Evolutionary conservation across 495 filamentous ascomycete genomes (phyloP).

Genomic region (Aspergillus ostianus): DNA sequence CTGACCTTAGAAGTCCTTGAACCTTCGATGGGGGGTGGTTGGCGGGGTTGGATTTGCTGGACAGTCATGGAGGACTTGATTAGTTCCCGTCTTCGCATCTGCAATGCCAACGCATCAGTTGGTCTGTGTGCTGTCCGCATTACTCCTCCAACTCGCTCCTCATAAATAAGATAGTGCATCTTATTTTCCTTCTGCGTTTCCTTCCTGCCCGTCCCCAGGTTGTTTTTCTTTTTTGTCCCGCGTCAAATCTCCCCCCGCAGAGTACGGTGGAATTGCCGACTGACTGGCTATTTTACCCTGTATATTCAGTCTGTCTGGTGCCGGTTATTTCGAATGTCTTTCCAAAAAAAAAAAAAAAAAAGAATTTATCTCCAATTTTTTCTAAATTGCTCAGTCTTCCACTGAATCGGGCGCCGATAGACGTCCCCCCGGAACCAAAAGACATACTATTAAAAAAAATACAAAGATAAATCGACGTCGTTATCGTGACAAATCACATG

Average conservation of each 20-base stretch:
- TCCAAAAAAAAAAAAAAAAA: not conserved
- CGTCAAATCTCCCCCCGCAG: not conserved
- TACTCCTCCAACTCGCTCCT: constrained; percentile 10
- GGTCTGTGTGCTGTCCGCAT: constrained; percentile 29
- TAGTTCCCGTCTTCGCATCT: constrained; percentile 31
- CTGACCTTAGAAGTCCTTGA: constrained; percentile 10
- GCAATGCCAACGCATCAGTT: constrained; percentile 43
- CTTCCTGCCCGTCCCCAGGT: not conserved
- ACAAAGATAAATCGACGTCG: constrained; percentile 1
- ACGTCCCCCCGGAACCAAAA: not conserved
- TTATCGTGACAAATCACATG: constrained; percentile 2
- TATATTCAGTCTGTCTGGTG: not conserved
- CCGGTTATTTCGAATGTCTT: not conserved
- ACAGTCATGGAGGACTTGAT: constrained; percentile 18
- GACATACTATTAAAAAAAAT: constrained; percentile 7
- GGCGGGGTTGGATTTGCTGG: constrained; percentile 25
- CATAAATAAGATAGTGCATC: constrained; percentile 11
- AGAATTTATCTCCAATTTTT: not conserved
- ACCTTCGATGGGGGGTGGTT: constrained; percentile 9
- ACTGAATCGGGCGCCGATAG: not conserved
- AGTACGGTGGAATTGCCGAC: not conserved
- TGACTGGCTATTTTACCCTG: not conserved
- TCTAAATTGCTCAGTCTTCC: not conserved
- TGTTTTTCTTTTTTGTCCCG: not conserved
- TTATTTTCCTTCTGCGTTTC: constrained; percentile 8